Conservation (phyloP, 371 early-diverging fungal genomes). For the Actinomortierella wolfii region DNA sequence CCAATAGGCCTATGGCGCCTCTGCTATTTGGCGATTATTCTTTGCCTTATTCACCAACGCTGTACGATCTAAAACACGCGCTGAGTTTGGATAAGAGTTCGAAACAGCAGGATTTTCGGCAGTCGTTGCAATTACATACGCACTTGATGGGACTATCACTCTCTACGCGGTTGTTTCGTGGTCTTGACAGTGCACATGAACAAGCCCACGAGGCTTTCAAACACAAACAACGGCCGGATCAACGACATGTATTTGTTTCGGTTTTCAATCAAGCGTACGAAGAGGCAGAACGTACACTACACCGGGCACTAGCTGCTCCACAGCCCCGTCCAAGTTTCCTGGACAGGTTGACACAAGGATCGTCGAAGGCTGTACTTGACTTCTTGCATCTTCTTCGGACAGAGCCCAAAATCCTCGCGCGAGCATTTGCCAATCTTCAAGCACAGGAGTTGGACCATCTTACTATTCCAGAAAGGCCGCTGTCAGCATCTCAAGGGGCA, state of each 20-base stretch:
- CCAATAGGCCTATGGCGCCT: constrained; percentile 8
- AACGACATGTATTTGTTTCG: constrained; percentile 34
- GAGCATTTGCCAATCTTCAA: constrained; percentile 39
- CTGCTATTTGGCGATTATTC: constrained; percentile 38
- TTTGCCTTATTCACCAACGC: constrained; percentile 35
- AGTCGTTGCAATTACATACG: constrained; percentile 39
- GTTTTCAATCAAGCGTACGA: constrained; percentile 34
- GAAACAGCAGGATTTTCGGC: constrained; percentile 43
- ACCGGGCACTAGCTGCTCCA: constrained; percentile 29
- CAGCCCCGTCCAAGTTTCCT: constrained; percentile 43
- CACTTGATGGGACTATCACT: constrained; percentile 38
- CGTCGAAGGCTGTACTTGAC: constrained; percentile 24
- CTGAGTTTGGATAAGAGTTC: constrained; percentile 42
- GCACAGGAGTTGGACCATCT: constrained; percentile 42
- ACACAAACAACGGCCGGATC: constrained; percentile 41
- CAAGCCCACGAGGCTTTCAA: constrained; percentile 46
- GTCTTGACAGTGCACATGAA: constrained; percentile 43
- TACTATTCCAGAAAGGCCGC: constrained; percentile 23
- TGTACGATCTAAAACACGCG: constrained; percentile 29
- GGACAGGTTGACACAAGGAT: constrained; percentile 40
- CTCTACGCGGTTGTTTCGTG: constrained; percentile 26
- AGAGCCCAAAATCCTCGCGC: constrained; percentile 31
- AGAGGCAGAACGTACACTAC: constrained; percentile 38
- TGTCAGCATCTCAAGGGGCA: constrained; percentile 1
- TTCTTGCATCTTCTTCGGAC: constrained; percentile 40